Evolutionary conservation across 371 early-diverging fungal genomes (phyloP), one percentile per base, ranked within the genome.

Genomic region (Cokeromyces recurvatus): DNA sequence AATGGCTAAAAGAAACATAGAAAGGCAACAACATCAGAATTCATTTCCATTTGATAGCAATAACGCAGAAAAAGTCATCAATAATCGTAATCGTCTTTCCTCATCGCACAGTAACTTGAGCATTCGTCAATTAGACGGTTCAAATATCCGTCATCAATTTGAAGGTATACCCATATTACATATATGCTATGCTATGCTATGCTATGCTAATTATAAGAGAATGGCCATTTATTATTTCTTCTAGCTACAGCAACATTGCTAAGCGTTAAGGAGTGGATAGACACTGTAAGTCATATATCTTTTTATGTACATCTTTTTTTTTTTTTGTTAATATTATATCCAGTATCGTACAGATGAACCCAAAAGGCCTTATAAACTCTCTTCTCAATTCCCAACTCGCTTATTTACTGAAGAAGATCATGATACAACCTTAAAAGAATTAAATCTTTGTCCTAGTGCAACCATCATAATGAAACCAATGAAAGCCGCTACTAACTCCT

Each of bases 391-490:
- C 32, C 74, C 74, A 5, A 68, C 66, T 3, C 63, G 74, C 4
- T 50, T 64, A 27, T 74, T 74, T 23, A 63, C 62, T 32, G 58
- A 66, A 16, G 53, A 47, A 12, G 81, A 81, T 19, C 71, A 78
- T 25, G 36, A 59, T 12, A 55, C 43, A 22, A 53, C 66, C 27
- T 52, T 81, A 11, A 52, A 59, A 1, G 66, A 73, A 17, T 46
- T 81, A 10, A 64, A 71, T 5, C 59, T 81, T 2, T 74, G 72
- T 19, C 81, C 81, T 3, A 81, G 81, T 35, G 76, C 73, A 11
- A 78, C 81, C 1, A 55, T 81, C 11, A 76, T 81, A 2, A 66
- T 81, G 67, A 81, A 77, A 51, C 59, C 61, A 3, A 44, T 55
- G 12, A 58, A 62, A 24, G 21, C 41, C 3, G 16, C 17, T 10